Evolutionary conservation across 2,329 filamentous ascomycete species (phyloP), one percentile per base, ranked within the genome.

Genomic region (Colletotrichum coccodes): DNA sequence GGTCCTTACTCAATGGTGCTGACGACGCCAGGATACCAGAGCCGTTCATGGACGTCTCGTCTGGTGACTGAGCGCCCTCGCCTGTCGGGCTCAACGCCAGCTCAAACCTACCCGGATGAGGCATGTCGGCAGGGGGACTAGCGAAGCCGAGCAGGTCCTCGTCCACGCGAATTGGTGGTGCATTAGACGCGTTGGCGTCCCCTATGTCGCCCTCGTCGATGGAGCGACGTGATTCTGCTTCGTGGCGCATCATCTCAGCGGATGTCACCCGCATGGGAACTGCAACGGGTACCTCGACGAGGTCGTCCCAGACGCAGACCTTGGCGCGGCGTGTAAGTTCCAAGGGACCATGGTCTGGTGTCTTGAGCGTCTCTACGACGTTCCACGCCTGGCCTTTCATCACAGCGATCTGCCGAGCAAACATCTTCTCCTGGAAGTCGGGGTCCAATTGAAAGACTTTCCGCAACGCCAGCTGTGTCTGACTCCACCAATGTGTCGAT

Each of bases 331-430:
- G 89, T 5, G 96, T 98, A 60, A 99, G 88, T 81, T 98, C 96
- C 21, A 99, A 84, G 0, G 96, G 96, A 0, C 96, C 96, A 76
- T 98, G 95, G 76, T 98, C 96, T 0, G 90, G 86, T 21, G 93
- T 93, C 79, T 99, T 99, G 70, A 99, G 86, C 0, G 96, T 98
- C 82, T 99, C 96, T 5, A 99, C 96, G 0, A 99, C 96, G 77
- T 99, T 99, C 94, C 96, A 99, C 0, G 96, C 96, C 78, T 99
- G 96, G 12, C 96, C 96, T 81, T 99, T 99, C 94, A 99, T 97
- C 68, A 99, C 96, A 1, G 96, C 95, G 70, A 99, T 97, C 77
- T 99, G 96, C 73, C 94, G 91, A n/a, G 94, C 94, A 81, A 97
- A 99, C 96, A 99, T 99, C 80, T 94, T 92, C 82, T 99, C 96